Evolutionary conservation across 2,329 filamentous ascomycete genomes (phyloP), one percentile per base, ranked within the genome.

Genomic region (Beauveria scarabaeidicola): DNA sequence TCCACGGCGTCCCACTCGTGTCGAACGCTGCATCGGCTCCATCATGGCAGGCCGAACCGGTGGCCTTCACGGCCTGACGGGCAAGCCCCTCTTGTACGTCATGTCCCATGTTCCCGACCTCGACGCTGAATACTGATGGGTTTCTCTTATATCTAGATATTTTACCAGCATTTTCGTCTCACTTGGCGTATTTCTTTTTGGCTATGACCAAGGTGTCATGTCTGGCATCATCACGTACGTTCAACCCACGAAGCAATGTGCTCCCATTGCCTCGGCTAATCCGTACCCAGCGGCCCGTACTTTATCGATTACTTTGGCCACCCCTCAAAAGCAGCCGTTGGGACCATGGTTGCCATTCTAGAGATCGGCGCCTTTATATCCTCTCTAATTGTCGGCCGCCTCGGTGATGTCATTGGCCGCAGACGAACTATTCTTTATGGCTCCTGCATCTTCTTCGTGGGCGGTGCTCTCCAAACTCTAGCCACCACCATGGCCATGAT

Each of bases 321-420:
- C 67, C 94, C 94, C 21, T 88, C 90, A 25, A 84, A 84, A 67
- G 90, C 91, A 51, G 85, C 96, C 72, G 87, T 99, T 61, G 94
- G 93, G 61, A 97, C 92, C 29, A 97, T 97, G 88, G 94, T 99
- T 61, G 93, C 94, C 65, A 97, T 99, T 67, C 82, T 99, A 61
- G 93, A 97, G 75, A 79, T 97, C 57, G 94, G 94, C 61, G 94
- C 94, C 41, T 89, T 99, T 63, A 88, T 96, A 67, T 89, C 93
- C 21, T 97, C 93, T 1, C 76, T 99, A 11, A 73, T 87, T 32
- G 91, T 97, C 40, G 94, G 94, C 53, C 86, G 88, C 63, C 84
- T 97, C 60, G 94, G 94, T 65, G 94, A 99, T 72, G 83, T 96
- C 60, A 90, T 97, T 63, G 94, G 94, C 59, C 86, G 94, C 62